phyloP scores from a whole-genome alignment of 768 basidiomycete species.

The Psilocybe cyanescens region DNA sequence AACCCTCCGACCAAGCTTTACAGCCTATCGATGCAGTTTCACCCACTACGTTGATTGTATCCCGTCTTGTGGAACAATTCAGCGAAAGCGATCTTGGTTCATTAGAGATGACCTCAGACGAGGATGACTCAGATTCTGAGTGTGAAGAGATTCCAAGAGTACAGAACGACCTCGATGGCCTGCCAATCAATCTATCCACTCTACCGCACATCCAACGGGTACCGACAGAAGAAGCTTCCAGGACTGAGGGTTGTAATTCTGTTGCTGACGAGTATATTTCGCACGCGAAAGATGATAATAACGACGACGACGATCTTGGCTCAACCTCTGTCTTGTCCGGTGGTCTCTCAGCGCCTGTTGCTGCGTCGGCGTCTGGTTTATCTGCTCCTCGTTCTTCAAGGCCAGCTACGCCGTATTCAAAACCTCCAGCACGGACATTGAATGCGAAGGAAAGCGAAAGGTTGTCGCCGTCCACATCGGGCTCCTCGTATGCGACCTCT shows the following conservation, averaged over 20 bases:
- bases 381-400: conserved; percentile 1
- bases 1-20: neutral
- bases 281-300: neutral
- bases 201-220: neutral
- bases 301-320: neutral
- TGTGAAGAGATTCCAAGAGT: conserved; percentile 5
- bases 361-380: neutral
- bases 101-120: conserved; percentile 14
- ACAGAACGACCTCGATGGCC: neutral
- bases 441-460: neutral
- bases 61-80: conserved; percentile 6
- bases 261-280: neutral
- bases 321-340: neutral
- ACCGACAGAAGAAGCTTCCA: neutral
- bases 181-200: neutral
- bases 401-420: conserved; percentile 6
- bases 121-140: conserved; percentile 10
- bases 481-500: neutral
- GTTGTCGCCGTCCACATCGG: neutral
- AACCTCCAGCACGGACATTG: neutral
- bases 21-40: neutral
- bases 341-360: neutral
- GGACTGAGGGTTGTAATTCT: neutral
- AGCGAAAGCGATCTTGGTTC: conserved; percentile 13
- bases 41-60: neutral